A percentile compares a stretch with the other conserved stretches of the same genome.
phyloP scores from a whole-genome alignment of 106 monocot genomes.

The Phalaenopsis aphrodite region DNA sequence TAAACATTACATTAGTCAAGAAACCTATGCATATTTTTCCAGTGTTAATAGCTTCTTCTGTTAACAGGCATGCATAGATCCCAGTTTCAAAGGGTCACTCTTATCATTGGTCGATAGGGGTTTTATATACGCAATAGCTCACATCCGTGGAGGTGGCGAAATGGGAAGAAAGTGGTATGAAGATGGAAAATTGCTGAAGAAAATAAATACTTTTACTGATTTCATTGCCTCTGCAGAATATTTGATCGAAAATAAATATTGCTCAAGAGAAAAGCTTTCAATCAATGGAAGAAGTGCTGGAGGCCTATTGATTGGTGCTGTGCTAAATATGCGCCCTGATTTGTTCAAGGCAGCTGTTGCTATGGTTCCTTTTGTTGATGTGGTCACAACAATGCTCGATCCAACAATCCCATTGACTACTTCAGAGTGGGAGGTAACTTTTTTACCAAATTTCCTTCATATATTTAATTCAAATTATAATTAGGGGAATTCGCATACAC shows the following conservation, averaged over 20 bases:
- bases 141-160: conserved; percentile 90
- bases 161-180: conserved; percentile 93
- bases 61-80: conserved; percentile 60
- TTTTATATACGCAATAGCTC: conserved; percentile 78
- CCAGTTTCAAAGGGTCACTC: conserved; percentile 51
- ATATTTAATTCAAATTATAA: not conserved
- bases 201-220: conserved; percentile 80
- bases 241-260: conserved; percentile 75
- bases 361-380: conserved; percentile 97
- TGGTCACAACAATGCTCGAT: conserved; percentile 95
- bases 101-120: conserved; percentile 78
- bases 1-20: not conserved
- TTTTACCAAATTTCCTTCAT: not conserved
- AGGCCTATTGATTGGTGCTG: conserved; percentile 86
- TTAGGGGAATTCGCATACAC: too few species aligned
- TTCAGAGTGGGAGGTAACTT: conserved; percentile 84
- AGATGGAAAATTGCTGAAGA: conserved; percentile 73
- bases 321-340: conserved; percentile 96
- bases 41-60: conserved; percentile 4
- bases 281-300: conserved; percentile 97
- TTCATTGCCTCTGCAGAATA: conserved; percentile 91
- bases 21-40: not conserved
- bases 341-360: conserved; percentile 85
- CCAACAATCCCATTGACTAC: conserved; percentile 94
- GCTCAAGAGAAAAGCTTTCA: conserved; percentile 75